These are phyloP conservation scores for Collybia nuda DNA, from an alignment of 768 basidiomycete genomes.

Conservation along the genomic window DNA sequence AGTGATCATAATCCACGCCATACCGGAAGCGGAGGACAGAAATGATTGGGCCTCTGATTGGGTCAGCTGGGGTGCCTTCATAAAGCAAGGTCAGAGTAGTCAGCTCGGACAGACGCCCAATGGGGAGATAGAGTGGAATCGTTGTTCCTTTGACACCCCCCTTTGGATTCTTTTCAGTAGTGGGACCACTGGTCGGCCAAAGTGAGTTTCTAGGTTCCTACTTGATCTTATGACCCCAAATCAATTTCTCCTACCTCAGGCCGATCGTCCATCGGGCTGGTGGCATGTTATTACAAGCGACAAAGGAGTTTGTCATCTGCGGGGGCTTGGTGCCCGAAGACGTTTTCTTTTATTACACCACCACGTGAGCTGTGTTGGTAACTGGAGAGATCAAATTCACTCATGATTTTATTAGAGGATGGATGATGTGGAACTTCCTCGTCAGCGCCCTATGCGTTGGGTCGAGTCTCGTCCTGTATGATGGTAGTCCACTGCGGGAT, in stretches of 20 bases:
- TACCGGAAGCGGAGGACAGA: constrained; percentile 31
- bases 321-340: constrained; percentile 65
- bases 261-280: constrained; percentile 79
- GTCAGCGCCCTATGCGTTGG: constrained; percentile 63
- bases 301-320: constrained; percentile 70
- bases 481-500: constrained; percentile 75
- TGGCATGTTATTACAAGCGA: constrained; percentile 73
- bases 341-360: constrained; percentile 83
- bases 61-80: constrained; percentile 54
- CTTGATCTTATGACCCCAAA: too few species aligned
- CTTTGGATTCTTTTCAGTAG: constrained; percentile 87
- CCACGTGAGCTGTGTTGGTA: constrained; percentile 49
- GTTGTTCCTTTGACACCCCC: constrained; percentile 70
- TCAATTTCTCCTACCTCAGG: constrained; percentile 40
- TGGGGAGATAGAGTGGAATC: constrained; percentile 65
- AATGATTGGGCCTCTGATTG: constrained; percentile 46
- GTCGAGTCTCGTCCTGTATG: constrained; percentile 74
- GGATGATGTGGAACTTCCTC: constrained; percentile 95
- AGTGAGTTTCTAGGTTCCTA: constrained; percentile 36
- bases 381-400: neutral
- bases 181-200: constrained; percentile 76
- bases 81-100: constrained; percentile 41
- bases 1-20: constrained; percentile 57
- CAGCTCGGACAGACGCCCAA: constrained; percentile 47
- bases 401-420: constrained; percentile 48